These are phyloP conservation scores for Thermothielavioides terrestris DNA, from an alignment of 495 filamentous ascomycete species.

Conservation along the genomic window DNA sequence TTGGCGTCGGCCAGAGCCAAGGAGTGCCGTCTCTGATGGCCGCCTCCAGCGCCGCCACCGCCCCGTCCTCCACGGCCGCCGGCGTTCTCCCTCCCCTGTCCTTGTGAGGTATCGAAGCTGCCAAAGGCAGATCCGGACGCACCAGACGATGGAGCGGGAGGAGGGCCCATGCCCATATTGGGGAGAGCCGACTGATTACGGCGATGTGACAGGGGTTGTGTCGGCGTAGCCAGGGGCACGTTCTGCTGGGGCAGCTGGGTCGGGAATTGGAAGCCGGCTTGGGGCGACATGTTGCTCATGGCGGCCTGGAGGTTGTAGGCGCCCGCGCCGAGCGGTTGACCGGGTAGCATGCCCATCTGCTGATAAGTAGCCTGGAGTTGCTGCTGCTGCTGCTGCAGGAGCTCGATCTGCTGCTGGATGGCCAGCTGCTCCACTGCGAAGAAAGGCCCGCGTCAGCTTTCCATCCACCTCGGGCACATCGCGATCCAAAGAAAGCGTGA, in stretches of 20 bases:
- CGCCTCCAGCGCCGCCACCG: constrained; percentile 53
- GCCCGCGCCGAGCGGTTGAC: constrained; percentile 63
- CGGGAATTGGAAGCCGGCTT: constrained; percentile 85
- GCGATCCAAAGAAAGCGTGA: too few species aligned
- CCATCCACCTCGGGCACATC: too few species aligned
- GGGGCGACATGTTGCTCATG: constrained; percentile 72
- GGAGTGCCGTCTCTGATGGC: constrained; percentile 91
- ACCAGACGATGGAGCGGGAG: constrained; percentile 93
- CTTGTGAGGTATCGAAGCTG: constrained; percentile 59
- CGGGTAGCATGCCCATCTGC: constrained; percentile 89
- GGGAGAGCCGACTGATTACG: constrained; percentile 97
- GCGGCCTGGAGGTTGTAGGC: constrained; percentile 58
- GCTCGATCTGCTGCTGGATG: constrained; percentile 96
- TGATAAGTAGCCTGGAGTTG: constrained; percentile 93
- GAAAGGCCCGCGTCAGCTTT: constrained; percentile 24
- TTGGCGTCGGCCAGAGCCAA: constrained; percentile 92
- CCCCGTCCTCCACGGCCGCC: constrained; percentile 70
- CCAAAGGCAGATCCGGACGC: constrained; percentile 75
- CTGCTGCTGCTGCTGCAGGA: constrained; percentile 96
- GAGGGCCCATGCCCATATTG: constrained; percentile 86
- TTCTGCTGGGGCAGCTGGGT: constrained; percentile 68
- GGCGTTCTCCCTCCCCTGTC: constrained; percentile 60
- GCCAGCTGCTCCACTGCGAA: constrained; percentile 89
- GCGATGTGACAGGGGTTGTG: constrained; percentile 75
- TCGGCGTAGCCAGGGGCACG: constrained; percentile 64